Evolutionary conservation across 352 stramenopile species (phyloP), one percentile per base, ranked within the genome.

Genomic region (Phytophthora hibernalis): DNA sequence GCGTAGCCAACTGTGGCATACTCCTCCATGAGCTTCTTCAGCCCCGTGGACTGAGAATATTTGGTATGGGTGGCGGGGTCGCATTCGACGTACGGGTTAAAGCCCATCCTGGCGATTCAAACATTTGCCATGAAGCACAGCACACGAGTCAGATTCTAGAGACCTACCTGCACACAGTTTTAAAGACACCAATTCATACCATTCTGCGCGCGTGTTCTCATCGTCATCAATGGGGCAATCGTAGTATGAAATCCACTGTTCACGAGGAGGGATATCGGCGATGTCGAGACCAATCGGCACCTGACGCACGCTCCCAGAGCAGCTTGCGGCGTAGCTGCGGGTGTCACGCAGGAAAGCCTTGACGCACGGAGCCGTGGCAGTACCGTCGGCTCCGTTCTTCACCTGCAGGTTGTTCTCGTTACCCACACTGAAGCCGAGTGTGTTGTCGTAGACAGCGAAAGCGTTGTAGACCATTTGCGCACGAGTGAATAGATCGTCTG

Each of bases 31-130:
- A 95, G 64, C 15, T 61, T 80, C 37, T 84, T 68, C 9, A 93
- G 68, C 0, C 84, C 87, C 3, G 51, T 77, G 1, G 85, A 90
- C 35, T 92, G 64, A 1, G 50, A 72, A 60, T 91, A 93, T 45
- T 79, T 63, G 0, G 63, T 56, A 68, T 94, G 66, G 0, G 74
- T 83, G 3, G 66, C 64, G 2, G 80, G 74, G 48, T 92, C 72
- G 38, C 80, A 92, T 28, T 92, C 80, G 0, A 89, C 80, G 57
- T 90, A 92, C 43, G 79, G 79, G 44, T 92, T 89, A 55, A 87
- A 87, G 1, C 78, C 70, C 47, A 83, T 73, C 72, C 70, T 78
- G 48, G 24, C 5, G 24, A 28, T 28, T 28, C 24, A 5, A 2
- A 28, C 24, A 28, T 28, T 18, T n/a, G n/a, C n/a, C n/a, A n/a